phyloP scores from a whole-genome alignment of 129 eudicot genomes.

The Solidago caesia region DNA sequence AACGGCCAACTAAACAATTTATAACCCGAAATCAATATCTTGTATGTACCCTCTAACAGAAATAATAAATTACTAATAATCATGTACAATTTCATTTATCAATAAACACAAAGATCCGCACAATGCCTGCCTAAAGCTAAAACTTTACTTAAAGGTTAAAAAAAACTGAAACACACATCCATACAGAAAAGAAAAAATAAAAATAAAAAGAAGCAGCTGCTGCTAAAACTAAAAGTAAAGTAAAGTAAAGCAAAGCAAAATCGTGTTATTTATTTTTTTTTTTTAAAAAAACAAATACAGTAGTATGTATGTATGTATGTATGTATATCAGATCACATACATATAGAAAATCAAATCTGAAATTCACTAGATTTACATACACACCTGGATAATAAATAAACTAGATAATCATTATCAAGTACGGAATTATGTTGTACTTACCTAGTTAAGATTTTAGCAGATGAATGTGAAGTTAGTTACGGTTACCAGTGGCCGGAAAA shows the following conservation, averaged over 20 bases:
- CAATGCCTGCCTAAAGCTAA: conserved; percentile 18
- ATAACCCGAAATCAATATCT: no score
- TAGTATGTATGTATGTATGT: no score
- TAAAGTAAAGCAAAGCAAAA: conserved; percentile 13
- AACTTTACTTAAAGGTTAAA: conserved; percentile 15
- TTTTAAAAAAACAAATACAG: neutral
- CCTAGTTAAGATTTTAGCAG: neutral
- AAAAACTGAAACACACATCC: neutral
- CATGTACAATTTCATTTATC: neutral
- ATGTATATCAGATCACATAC: conserved; percentile 17
- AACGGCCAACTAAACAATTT: no score
- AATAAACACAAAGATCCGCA: conserved; percentile 28
- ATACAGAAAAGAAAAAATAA: no score
- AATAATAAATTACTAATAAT: no score
- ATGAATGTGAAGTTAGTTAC: conserved; percentile 1
- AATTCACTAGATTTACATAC: conserved; percentile 8
- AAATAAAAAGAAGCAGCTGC: no score
- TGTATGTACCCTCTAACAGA: no score
- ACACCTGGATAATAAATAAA: neutral
- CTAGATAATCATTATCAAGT: conserved; percentile 4
- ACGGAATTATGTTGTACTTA: neutral
- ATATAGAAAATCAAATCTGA: conserved; percentile 18
- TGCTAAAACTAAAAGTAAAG: neutral
- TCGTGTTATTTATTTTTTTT: neutral
- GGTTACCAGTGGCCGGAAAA: conserved; percentile 27